Percentiles rank a stretch among this genome's conserved stretches.
These are phyloP conservation scores for Paracorniculantispora psalliotae DNA, from an alignment of 2,329 filamentous ascomycete genomes.

Conservation along the genomic window DNA sequence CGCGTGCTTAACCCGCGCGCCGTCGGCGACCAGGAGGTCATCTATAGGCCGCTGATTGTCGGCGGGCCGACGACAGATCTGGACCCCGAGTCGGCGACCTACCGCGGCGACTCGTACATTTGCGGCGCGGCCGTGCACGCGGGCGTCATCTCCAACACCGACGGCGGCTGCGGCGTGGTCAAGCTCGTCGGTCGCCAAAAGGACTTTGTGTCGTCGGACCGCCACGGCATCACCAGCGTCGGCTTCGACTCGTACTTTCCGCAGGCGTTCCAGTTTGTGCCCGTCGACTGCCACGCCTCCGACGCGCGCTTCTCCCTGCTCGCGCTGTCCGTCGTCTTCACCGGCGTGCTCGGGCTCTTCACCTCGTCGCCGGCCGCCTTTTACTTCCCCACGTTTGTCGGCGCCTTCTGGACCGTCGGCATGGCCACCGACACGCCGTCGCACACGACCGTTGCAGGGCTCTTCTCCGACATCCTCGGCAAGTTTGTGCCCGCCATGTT, in stretches of 20 bases:
- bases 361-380: constrained; percentile 74
- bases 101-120: constrained; percentile 85
- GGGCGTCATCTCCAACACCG: constrained; percentile 64
- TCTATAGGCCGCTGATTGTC: constrained; percentile 61
- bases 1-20: constrained; percentile 67
- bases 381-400: constrained; percentile 77
- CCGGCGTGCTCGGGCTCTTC: constrained; percentile 72
- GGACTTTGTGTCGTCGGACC: constrained; percentile 57
- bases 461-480: constrained; percentile 74
- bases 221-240: constrained; percentile 71
- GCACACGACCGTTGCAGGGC: constrained; percentile 58
- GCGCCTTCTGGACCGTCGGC: constrained; percentile 84
- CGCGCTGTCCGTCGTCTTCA: constrained; percentile 74
- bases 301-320: constrained; percentile 84
- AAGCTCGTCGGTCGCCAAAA: constrained; percentile 64
- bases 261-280: constrained; percentile 73
- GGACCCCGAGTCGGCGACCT: constrained; percentile 48
- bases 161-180: constrained; percentile 79
- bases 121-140: constrained; percentile 82
- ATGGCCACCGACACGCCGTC: constrained; percentile 83
- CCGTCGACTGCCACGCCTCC: constrained; percentile 60
- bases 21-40: constrained; percentile 64
- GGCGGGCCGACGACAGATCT: constrained; percentile 53
- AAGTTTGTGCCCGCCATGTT: constrained; percentile 85
- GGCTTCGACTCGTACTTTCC: constrained; percentile 87